phyloP scores from a whole-genome alignment of 805 yeast genomes.

The Metschnikowia lochheadii region DNA sequence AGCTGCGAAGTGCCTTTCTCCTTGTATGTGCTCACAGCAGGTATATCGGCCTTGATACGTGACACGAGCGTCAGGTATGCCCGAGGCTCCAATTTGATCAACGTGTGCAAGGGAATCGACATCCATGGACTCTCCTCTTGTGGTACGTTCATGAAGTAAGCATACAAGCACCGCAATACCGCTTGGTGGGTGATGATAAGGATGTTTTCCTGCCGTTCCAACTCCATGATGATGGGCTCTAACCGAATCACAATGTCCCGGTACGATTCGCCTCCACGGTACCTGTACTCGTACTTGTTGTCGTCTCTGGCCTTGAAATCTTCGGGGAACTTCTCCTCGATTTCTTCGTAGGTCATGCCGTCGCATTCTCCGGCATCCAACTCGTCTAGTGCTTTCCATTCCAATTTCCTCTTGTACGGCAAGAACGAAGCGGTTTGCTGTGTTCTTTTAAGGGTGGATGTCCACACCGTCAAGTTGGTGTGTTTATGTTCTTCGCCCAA shows the following conservation, averaged over 20 bases:
- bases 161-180: conserved; percentile 91
- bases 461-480: conserved; percentile 80
- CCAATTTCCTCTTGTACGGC: conserved; percentile 70
- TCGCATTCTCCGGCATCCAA: conserved; percentile 97
- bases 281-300: conserved; percentile 91
- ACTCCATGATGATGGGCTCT: conserved; percentile 97
- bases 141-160: conserved; percentile 97
- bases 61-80: conserved; percentile 88
- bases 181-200: conserved; percentile 97
- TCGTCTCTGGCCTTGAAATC: conserved; percentile 96
- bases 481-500: conserved; percentile 53
- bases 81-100: conserved; percentile 91
- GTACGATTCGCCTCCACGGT: conserved; percentile 96
- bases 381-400: conserved; percentile 97
- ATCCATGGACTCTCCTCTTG: conserved; percentile 98
- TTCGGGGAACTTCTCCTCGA: conserved; percentile 79
- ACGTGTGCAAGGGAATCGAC: conserved; percentile 95
- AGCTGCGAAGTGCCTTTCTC: conserved; percentile 82
- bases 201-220: conserved; percentile 95
- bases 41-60: conserved; percentile 90
- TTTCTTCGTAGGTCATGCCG: conserved; percentile 93
- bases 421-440: conserved; percentile 85
- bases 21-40: conserved; percentile 95
- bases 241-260: conserved; percentile 90
- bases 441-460: conserved; percentile 85